Base-by-base conservation (phyloP, 176 grass and related monocot genomes). In the Guadua angustifolia region DNA sequence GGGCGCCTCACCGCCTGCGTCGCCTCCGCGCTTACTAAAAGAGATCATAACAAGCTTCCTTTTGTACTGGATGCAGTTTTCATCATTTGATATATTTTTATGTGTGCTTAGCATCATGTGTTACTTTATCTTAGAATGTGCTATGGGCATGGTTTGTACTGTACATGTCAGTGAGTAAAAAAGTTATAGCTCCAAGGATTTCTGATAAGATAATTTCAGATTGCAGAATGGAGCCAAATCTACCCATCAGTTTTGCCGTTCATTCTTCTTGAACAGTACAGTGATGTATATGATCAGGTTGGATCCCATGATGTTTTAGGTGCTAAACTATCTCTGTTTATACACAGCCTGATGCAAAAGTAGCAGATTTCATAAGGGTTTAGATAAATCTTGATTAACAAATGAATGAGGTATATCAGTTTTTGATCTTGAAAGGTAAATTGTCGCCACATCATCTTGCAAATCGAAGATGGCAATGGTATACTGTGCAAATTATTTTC, bases 261-360 rank as follows among this genome's bases (percentile, higher is more conserved):
- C 92, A 61, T 91, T 90, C 84, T 98, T 90, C 88, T 86, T 98
- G 79, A 98, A 98, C 63, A 94, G 79, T 83, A 91, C 95, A 82
- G 90, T 98, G 76, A 94, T 98, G 92, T 86, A 95, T 74, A 88
- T 87, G 82, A 94, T 98, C 89, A 98, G 95, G 95, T 98, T 83
- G 39, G 76, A 67, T 83, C 78, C 45, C 32, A 74, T 25, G 52
- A 56, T 56, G 52, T 21, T 56, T 56, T 21, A 60, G 11, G 57
- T 69, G 22, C 36, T 69, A 58, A 75, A 26, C 33, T 25, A 38
- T 2, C 46, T 22, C 35, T 42, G 18, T 51, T 76, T 60, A 56
- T 84, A 21, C 22, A 58, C n/a, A 76, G 4, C 16, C 2, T 5
- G 38, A 46, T 72, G 68, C 24, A 74, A 75, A 84, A n/a, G 4